Base-by-base conservation (phyloP, 2,329 filamentous ascomycete genomes). In the Sporothrix sp. region DNA sequence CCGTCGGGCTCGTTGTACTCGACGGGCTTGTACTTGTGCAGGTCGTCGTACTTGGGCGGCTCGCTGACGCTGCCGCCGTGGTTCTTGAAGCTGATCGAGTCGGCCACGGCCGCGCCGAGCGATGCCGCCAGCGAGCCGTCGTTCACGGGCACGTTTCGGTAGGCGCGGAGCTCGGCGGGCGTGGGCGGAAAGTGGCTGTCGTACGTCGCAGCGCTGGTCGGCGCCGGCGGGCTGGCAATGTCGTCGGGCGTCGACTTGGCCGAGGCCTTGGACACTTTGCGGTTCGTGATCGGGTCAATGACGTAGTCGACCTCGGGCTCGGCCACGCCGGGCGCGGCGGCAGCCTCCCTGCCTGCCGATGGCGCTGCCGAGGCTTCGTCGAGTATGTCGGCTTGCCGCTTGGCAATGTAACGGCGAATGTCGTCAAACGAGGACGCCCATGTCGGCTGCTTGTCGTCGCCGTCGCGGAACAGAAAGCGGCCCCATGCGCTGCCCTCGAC, bases 231-330 rank as follows among this genome's bases (percentile, higher is more conserved):
- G n/a, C 66, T 51, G 21, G 28, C 38, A 9, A 47, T 54, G 8
- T 55, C 50, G 5, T 60, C 57, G 0, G 54, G 51, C n/a, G 54
- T 51, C 1, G 56, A 56, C 48, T 54, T 58, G 20, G 56, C 46
- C 1, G 58, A 55, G 16, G 53, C 52, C 53, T 59, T 68, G 16
- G 59, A 52, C 3, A 76, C 67, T 53, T 71, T 76, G 30, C 75
- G 71, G 54, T 81, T 81, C 14, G 76, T 79, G 52, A 81, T 79
- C 3, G 78, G 77, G 51, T 81, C 77, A 38, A 81, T 79, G 18
- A 68, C 61, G 43, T 69, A 72, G 8, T 68, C 67, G 2, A 58
- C 40, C 3, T 61, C 56, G 2, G 60, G 32, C 18, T 50, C 20
- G 20, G 21, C 4, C 2, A n/a, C n/a, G n/a, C n/a, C n/a, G n/a